A percentile compares a stretch with the other conserved stretches of the same genome.
Conservation (phyloP, 345 rosid genomes). For the Citrus australasica region DNA sequence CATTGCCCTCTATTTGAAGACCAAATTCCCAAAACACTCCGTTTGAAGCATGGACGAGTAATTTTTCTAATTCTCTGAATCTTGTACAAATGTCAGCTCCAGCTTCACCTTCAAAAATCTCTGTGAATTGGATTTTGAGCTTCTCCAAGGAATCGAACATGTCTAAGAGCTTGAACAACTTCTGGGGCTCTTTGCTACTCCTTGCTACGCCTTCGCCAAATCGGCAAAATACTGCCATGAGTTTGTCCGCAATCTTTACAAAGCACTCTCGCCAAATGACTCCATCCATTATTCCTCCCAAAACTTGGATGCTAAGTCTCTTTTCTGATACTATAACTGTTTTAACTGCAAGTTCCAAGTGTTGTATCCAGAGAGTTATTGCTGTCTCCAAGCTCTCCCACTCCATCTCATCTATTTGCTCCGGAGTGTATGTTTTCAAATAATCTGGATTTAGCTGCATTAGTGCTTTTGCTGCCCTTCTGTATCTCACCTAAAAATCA, state of each 20-base stretch:
- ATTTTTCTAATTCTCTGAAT: constrained; percentile 57
- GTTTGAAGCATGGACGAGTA: constrained; percentile 49
- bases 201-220: constrained; percentile 66
- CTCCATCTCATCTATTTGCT: constrained; percentile 62
- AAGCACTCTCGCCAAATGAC: constrained; percentile 59
- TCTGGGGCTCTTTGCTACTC: constrained; percentile 61
- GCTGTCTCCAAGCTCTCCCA: constrained; percentile 63
- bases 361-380: constrained; percentile 57
- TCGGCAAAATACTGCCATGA: constrained; percentile 71
- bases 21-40: constrained; percentile 70
- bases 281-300: constrained; percentile 45
- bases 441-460: constrained; percentile 58
- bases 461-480: constrained; percentile 59
- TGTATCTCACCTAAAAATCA: constrained; percentile 42
- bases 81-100: constrained; percentile 55
- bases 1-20: constrained; percentile 55
- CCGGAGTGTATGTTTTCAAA: constrained; percentile 42
- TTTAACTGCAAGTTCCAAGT: constrained; percentile 47
- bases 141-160: constrained; percentile 55
- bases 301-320: constrained; percentile 43
- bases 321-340: constrained; percentile 50
- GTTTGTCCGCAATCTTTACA: constrained; percentile 55
- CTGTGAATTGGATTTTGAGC: constrained; percentile 38
- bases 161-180: constrained; percentile 67
- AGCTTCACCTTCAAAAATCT: constrained; percentile 55